A percentile compares a stretch with the other conserved stretches of the same genome.
phyloP scores from a whole-genome alignment of 768 basidiomycete species.

The Mycena epipterygia region DNA sequence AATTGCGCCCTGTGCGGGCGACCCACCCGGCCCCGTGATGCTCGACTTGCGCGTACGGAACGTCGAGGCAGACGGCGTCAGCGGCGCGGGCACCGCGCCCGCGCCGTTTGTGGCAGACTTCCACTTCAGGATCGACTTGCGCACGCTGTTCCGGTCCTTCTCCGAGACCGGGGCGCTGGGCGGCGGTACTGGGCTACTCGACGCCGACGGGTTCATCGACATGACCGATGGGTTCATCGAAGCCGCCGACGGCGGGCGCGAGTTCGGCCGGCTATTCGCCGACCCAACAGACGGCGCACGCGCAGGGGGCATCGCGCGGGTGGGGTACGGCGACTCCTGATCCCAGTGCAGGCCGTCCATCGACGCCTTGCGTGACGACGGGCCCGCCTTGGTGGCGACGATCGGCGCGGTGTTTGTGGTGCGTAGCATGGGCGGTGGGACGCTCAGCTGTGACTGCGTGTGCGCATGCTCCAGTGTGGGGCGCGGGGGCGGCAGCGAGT shows the following conservation, averaged over 20 bases:
- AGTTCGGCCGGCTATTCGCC: slow-evolving; percentile 14
- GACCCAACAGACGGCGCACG: slow-evolving; percentile 37
- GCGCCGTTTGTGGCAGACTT: slow-evolving; percentile 59
- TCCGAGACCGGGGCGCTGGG: not conserved
- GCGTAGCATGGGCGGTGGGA: slow-evolving; percentile 36
- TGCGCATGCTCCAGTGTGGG: not conserved
- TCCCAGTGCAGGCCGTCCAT: slow-evolving; percentile 74
- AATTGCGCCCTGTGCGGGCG: slow-evolving; percentile 43
- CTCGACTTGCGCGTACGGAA: slow-evolving; percentile 32
- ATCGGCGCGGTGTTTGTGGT: slow-evolving; percentile 51
- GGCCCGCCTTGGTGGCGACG: slow-evolving; percentile 56
- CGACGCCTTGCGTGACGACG: slow-evolving; percentile 46
- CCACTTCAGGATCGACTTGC: slow-evolving; percentile 84
- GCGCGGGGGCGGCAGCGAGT: not conserved
- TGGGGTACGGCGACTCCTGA: slow-evolving; percentile 80
- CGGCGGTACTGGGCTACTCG: slow-evolving; percentile 38
- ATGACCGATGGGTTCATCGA: slow-evolving; percentile 50
- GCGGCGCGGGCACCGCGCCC: slow-evolving; percentile 32
- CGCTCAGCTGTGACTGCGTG: slow-evolving; percentile 30
- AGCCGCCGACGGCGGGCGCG: slow-evolving; percentile 45
- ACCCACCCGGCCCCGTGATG: slow-evolving; percentile 30
- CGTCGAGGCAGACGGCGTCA: slow-evolving; percentile 32
- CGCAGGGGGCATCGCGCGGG: slow-evolving; percentile 41
- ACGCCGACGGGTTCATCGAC: too few relatives aligned
- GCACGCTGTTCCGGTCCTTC: slow-evolving; percentile 60